Conservation (phyloP, 106 monocot species). For the Platanthera guangdongensis region DNA sequence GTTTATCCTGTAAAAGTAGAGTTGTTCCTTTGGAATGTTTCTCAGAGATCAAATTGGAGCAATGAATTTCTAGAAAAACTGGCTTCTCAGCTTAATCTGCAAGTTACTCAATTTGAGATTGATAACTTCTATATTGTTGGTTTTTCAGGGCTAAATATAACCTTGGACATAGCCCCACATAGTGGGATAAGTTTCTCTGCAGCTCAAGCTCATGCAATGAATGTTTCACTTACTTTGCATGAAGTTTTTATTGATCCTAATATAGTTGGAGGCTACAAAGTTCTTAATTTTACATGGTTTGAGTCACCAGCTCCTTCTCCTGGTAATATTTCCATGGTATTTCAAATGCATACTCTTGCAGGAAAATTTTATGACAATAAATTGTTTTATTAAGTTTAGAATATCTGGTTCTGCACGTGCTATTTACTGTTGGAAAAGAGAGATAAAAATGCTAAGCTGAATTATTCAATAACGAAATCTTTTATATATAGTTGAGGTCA, state of each 20-base stretch:
- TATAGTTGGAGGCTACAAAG: conserved; percentile 70
- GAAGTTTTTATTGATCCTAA: conserved; percentile 47
- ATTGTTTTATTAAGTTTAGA: not conserved
- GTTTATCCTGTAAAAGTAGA: conserved; percentile 85
- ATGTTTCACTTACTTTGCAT: conserved; percentile 45
- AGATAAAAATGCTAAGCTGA: too few species aligned
- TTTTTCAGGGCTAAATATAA: conserved; percentile 76
- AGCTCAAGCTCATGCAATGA: conserved; percentile 46
- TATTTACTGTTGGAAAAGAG: too few species aligned
- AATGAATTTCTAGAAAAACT: conserved; percentile 74
- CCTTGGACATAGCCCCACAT: conserved; percentile 79
- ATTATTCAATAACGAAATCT: too few species aligned
- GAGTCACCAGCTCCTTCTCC: conserved; percentile 64
- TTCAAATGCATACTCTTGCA: not conserved
- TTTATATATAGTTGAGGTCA: too few species aligned
- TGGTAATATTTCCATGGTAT: conserved; percentile 35
- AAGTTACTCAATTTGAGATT: conserved; percentile 76
- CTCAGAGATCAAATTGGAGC: conserved; percentile 79
- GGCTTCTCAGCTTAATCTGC: conserved; percentile 66
- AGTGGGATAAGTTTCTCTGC: conserved; percentile 70
- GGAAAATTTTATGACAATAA: not conserved
- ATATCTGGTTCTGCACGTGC: too few species aligned
- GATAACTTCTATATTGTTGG: conserved; percentile 95
- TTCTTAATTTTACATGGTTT: conserved; percentile 86
- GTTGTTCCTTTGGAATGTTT: conserved; percentile 74